phyloP scores from a whole-genome alignment of 1,284 basidiomycete species.

The Ganoderma resinaceum region DNA sequence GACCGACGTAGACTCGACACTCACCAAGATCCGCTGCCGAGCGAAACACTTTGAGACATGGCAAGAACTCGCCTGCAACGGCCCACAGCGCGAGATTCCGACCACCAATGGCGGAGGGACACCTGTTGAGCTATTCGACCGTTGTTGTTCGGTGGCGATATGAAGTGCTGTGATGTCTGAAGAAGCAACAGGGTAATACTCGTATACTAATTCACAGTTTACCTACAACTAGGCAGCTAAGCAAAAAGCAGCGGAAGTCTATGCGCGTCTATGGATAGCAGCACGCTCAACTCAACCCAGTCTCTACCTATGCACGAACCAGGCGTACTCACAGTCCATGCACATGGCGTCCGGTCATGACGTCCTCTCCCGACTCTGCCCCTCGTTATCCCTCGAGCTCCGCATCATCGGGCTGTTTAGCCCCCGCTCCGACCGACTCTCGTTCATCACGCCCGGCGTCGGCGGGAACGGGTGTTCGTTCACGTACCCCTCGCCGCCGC shows the following conservation, averaged over 20 bases:
- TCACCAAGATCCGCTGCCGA: background rate
- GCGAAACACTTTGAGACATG: background rate
- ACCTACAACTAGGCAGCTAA: constrained; percentile 13
- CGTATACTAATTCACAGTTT: constrained; percentile 15
- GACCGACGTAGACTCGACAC: background rate
- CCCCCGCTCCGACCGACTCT: constrained; percentile 65
- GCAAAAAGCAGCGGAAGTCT: background rate
- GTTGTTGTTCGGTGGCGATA: background rate
- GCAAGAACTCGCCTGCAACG: background rate
- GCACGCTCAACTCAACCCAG: background rate
- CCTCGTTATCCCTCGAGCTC: constrained; percentile 45
- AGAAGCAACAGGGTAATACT: background rate
- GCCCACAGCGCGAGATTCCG: too few species aligned
- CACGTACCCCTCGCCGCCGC: background rate
- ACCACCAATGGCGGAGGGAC: background rate
- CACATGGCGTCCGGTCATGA: constrained; percentile 8
- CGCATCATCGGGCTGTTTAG: constrained; percentile 60
- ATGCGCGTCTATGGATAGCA: constrained; percentile 8
- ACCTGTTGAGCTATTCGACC: background rate
- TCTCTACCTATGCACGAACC: background rate
- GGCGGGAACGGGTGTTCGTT: constrained; percentile 38
- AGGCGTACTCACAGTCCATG: constrained; percentile 1
- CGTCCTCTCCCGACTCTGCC: constrained; percentile 33
- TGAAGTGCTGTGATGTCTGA: background rate
- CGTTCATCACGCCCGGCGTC: constrained; percentile 46